Base-by-base conservation (phyloP, 2,329 filamentous ascomycete genomes). In the Penicillium brasilianum region DNA sequence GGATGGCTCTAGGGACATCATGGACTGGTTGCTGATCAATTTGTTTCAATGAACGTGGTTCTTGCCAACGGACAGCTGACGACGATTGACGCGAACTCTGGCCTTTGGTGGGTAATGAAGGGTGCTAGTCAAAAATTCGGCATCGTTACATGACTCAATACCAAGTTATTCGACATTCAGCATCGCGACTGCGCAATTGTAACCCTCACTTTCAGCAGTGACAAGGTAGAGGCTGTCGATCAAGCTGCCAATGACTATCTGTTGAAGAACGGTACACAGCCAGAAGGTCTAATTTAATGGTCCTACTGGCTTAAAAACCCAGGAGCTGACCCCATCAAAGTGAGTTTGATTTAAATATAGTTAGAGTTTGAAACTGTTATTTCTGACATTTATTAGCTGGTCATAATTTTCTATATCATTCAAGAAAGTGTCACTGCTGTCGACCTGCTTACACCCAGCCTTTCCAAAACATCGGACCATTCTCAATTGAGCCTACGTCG, bases 71-170 rank as follows among this genome's bases (percentile, higher is more conserved):
- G 85, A 14, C 76, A 70, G 10, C 54, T 78, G 50, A 60, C 71
- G 7, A 80, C 75, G 0, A 72, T 83, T 1, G 79, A 57, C 69
- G 73, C 41, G 11, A 72, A 74, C 8, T 79, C 80, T 0, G 84
- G 87, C 37, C 77, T 87, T 9, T 87, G 78, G 69, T 88, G 84
- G 85, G 85, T 77, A 0, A 77, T 87, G 65, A 77, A 78, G 52
- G 85, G 85, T 4, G 85, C 84, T 1, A 85, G 84, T 0, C 82
- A 86, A 60, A 87, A 87, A 71, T 87, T 87, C 60, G 85, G 85
- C 43, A 80, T 87, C 56, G 81, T 87, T 16, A 85, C 82, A 1
- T 78, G 78, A 1, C 72, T 82, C 10, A 80, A 77, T 0, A 74
- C 75, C 18, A 81, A 82, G 68, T 78, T 85, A 53, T 84, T 82